A percentile compares a stretch with the other conserved stretches of the same genome.
These are phyloP conservation scores for Cladophialophora exuberans DNA, from an alignment of 2,329 filamentous ascomycete species.

Conservation along the genomic window DNA sequence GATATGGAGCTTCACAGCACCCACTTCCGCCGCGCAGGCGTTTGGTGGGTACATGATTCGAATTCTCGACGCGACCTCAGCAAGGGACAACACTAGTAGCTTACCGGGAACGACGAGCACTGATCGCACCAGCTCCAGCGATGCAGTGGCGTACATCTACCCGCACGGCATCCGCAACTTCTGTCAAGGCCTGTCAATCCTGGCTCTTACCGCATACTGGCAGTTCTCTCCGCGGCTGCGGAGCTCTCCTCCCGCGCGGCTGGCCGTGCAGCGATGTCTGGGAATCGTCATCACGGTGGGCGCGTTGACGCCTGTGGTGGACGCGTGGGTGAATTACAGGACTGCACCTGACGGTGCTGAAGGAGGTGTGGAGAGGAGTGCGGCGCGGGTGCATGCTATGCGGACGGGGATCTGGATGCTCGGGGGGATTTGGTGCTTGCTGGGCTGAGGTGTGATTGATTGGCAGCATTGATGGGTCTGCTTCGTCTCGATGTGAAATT, in stretches of 20 bases:
- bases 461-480: not conserved
- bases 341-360: not conserved
- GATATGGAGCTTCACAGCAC: slow-evolving; percentile 26
- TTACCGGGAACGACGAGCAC: not conserved
- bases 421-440: slow-evolving; percentile 24
- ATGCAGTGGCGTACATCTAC: slow-evolving; percentile 21
- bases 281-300: slow-evolving; percentile 26
- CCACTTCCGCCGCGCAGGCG: slow-evolving; percentile 17
- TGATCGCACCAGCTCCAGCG: too few species aligned
- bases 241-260: not conserved
- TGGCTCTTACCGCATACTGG: slow-evolving; percentile 26
- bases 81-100: not conserved
- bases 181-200: slow-evolving; percentile 18
- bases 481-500: not conserved
- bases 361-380: slow-evolving; percentile 12
- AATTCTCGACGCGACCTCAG: not conserved
- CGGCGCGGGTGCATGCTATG: slow-evolving; percentile 12
- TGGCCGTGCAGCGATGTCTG: slow-evolving; percentile 18
- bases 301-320: slow-evolving; percentile 19
- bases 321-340: slow-evolving; percentile 22
- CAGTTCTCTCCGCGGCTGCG: slow-evolving; percentile 8
- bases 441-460: slow-evolving; percentile 2
- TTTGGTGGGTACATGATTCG: slow-evolving; percentile 20
- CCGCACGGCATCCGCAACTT: slow-evolving; percentile 27
- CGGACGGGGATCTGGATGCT: slow-evolving; percentile 18